Evolutionary conservation across 1,284 basidiomycete species (phyloP), one percentile per base, ranked within the genome.

Genomic region (Omphalotus olearius): DNA sequence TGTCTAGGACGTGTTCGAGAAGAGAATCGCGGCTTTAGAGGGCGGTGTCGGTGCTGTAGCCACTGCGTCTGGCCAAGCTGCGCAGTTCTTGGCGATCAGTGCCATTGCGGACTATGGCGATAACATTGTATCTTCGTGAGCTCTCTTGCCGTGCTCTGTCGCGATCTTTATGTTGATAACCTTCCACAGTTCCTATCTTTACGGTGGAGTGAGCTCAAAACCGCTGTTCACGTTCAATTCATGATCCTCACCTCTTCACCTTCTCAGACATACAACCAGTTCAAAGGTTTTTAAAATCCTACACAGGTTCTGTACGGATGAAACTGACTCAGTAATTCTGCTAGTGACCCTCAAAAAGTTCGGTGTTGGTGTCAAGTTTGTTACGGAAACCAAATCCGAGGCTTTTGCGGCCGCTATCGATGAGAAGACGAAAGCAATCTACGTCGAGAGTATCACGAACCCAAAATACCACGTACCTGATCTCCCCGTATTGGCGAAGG

Each of bases 391-490:
- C 43, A 74, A 79, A 35, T 80, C 90, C 1, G 80, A 79, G 51
- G 80, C 75, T 0, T 89, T 91, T 64, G 82, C 73, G 0, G 81
- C 81, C 4, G 88, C 82, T 20, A 91, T 92, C 58, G 86, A 91
- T 60, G 81, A 83, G 17, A 83, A 79, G 13, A 91, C 88, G 6
- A 91, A 86, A 61, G 88, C 82, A 0, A 80, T 93, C 53, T 93
- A 76, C 62, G 75, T 93, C 20, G 93, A 95, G 74, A 85, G 77
- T 55, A 93, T 95, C 51, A 86, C 86, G 28, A 95, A 95, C 68
- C 91, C 93, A 0, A 86, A 85, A 62, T 93, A 88, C 69, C 79
- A 81, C 52, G 76, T 94, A 38, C 77, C 78, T 28, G 81, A 87
- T 54, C 76, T 95, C 48, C 79, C 85, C 4, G 86, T 78, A 28